Evolutionary conservation across 306 rosid species (phyloP), one percentile per base, ranked within the genome.

Genomic region (Fagus sylvatica): DNA sequence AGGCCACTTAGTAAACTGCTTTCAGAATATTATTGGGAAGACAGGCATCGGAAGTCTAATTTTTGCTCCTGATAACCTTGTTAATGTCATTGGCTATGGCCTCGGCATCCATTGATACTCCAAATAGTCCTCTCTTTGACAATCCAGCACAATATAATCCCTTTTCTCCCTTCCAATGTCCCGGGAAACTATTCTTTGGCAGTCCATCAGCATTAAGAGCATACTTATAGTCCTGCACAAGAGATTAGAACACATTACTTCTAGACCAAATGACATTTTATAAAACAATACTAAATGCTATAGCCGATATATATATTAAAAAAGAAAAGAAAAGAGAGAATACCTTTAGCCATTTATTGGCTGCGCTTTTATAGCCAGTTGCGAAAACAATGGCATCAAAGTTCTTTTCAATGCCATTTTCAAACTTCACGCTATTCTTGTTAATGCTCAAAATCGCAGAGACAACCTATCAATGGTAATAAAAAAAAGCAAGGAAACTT

Each of bases 381-480:
- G 91, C 90, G 48, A 93, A 89, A 4, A 90, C 78, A 11, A 93
- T 89, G 1, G 41, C 94, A 59, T 93, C 91, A 48, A 88, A 90
- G 9, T 70, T 69, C 10, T 84, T 73, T 17, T 57, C 80, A 4
- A 1, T 43, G 2, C 81, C 83, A 60, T 86, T 80, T 53, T n/a
- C 82, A 43, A 93, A 93, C 0, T 49, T 3, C 11, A 89, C 80
- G 30, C 65, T 74, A 8, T 76, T 83, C n/a, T 81, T 79, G 68
- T 88, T 76, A 16, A 89, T 84, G 51, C 56, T 87, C 33, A 4
- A 3, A 46, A 90, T 78, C 55, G 53, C 57, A 0, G 86, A 84
- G 17, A 89, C 42, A 66, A 90, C 92, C 93, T 84, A 51, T 16
- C 0, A 10, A 16, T 53, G 6, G 12, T 19, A n/a, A 10, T 7